Base-by-base conservation (phyloP, 148 eudicot genomes). In the Chenopodium berlandieri region DNA sequence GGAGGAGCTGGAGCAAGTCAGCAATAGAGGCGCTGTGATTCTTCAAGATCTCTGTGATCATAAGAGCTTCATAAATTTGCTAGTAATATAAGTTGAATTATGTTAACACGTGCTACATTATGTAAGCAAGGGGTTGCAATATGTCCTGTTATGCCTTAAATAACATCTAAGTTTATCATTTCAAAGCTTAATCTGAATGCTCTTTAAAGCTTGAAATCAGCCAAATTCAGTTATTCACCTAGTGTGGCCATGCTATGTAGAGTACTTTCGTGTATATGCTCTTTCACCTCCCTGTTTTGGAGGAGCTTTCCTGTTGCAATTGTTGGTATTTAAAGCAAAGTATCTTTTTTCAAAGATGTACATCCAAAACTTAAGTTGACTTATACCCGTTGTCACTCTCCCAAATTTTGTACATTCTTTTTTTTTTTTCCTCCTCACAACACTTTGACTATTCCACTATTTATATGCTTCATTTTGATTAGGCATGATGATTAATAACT, bases 1-100 rank as follows among this genome's bases (percentile, higher is more conserved):
- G 70, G 84, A 82, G 11, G 71, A 82, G 27, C 76, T 82, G 46
- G 70, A 76, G 80, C 76, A 76, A 56, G 80, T 74, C 63, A 82
- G 80, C 60, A 76, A 25, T 58, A 71, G 84, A 82, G 58, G 60
- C 11, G 80, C 84, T 62, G 30, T 76, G 19, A 46, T 82, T 58
- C 71, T 82, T 32, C 84, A 76, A 76, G 80, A 76, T 76, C 80
- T 67, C 40, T 76, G 78, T 75, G 75, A 67, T 25, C 13, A 16
- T 40, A 52, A 71, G 71, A 40, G 70, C 76, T 76, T 82, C 75
- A 17, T 82, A 4, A 58, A 40, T 22, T 56, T 69, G 44, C 76
- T 82, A 50, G 80, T 75, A 58, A 74, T 81, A 20, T 74, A 47
- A 81, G 27, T 74, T 14, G 1, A 34, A 31, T 65, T 79, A 70